These are phyloP conservation scores for Jacaranda mimosifolia DNA, from an alignment of 257 asterid species.

Conservation along the genomic window DNA sequence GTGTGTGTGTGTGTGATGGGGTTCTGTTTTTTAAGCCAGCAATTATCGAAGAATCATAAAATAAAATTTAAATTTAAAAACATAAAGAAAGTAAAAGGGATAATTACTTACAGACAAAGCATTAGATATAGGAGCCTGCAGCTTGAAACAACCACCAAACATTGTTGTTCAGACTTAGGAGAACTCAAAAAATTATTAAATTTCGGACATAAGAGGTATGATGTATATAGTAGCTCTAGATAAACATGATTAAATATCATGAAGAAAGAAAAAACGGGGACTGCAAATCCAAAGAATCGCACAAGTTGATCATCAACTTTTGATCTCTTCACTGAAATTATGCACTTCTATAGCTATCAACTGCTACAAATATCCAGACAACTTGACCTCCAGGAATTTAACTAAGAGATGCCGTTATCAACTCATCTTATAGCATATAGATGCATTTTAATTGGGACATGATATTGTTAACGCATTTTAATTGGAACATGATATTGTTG, in stretches of 20 bases:
- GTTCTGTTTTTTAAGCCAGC: no score
- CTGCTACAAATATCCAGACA: constrained; percentile 28
- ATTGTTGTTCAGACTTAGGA: constrained; percentile 31
- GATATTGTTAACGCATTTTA: no score
- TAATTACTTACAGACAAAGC: constrained; percentile 52
- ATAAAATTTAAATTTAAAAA: background rate
- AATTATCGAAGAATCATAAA: no score
- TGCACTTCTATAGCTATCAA: constrained; percentile 9
- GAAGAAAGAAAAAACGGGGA: background rate
- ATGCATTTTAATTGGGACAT: no score
- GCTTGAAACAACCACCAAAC: constrained; percentile 59
- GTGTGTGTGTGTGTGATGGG: no score
- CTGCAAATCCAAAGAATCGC: constrained; percentile 30
- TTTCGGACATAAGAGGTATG: background rate
- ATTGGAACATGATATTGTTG: no score
- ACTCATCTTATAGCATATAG: no score
- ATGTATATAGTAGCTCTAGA: background rate
- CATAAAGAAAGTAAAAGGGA: background rate
- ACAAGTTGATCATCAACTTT: constrained; percentile 24
- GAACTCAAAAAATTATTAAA: background rate
- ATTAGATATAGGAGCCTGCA: constrained; percentile 37
- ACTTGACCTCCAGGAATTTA: constrained; percentile 14
- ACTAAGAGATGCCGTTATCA: background rate
- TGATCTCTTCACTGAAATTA: constrained; percentile 8
- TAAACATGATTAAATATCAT: constrained; percentile 31